These are phyloP conservation scores for Albifimbria verrucaria DNA, from an alignment of 2,329 filamentous ascomycete genomes.

Conservation along the genomic window DNA sequence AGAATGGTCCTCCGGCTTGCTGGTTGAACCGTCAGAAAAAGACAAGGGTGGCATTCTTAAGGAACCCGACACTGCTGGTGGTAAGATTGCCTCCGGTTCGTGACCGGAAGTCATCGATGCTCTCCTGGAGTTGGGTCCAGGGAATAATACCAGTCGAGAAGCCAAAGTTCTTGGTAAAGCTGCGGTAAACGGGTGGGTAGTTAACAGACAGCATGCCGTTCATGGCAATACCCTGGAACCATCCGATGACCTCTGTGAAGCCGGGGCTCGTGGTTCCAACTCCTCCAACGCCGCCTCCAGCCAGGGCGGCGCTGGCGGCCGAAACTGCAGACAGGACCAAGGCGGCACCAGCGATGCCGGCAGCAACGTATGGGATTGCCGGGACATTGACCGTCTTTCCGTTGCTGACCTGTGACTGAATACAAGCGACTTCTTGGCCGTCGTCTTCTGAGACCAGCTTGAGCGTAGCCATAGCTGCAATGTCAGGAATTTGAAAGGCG, in stretches of 20 bases:
- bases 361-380: conserved; percentile 79
- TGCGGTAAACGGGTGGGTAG: conserved; percentile 83
- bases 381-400: conserved; percentile 76
- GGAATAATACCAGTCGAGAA: conserved; percentile 84
- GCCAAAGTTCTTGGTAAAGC: conserved; percentile 88
- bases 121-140: conserved; percentile 74
- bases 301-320: conserved; percentile 60
- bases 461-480: conserved; percentile 80
- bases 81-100: conserved; percentile 85
- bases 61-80: conserved; percentile 68
- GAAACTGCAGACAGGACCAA: conserved; percentile 70
- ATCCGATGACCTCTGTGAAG: conserved; percentile 80
- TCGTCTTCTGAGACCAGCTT: conserved; percentile 63
- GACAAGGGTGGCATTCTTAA: conserved; percentile 73
- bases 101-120: conserved; percentile 80
- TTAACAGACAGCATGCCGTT: conserved; percentile 94
- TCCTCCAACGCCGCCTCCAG: conserved; percentile 52
- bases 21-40: conserved; percentile 59
- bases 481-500: conserved; percentile 86
- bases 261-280: conserved; percentile 71
- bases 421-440: conserved; percentile 70
- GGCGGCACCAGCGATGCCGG: conserved; percentile 80
- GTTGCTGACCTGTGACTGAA: conserved; percentile 78
- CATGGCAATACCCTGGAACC: conserved; percentile 91
- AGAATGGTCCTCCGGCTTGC: conserved; percentile 33